Evolutionary conservation across 2,329 filamentous ascomycete genomes (phyloP), one percentile per base, ranked within the genome.

Genomic region (Claviceps pazoutovae): DNA sequence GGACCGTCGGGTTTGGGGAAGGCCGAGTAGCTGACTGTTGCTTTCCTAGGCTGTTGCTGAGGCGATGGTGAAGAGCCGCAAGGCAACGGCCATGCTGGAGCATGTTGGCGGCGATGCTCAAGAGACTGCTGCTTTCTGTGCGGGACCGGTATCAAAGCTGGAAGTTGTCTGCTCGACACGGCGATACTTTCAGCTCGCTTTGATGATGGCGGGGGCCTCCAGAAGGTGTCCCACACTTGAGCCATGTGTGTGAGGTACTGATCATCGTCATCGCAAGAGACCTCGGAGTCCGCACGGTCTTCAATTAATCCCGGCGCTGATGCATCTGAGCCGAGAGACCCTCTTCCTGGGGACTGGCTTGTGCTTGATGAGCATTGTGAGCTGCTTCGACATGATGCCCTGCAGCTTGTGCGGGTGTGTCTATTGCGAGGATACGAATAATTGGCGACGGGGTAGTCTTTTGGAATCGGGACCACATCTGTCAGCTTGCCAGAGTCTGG

Each of bases 211-310:
- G 36, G 38, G 19, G 30, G 30, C 17, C 48, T 37, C 74, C 73
- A 76, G 58, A 76, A 79, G 50, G 65, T 72, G 57, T 78, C 72
- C 74, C 75, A 79, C 2, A 76, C 60, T 57, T 74, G 69, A 26
- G 68, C 61, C 5, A 67, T 66, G 36, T 73, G 68, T 19, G 67
- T 60, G 51, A 73, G 70, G 55, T 75, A 72, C 54, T 74, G 70
- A 52, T 70, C 69, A 56, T 78, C 74, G 43, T 76, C 75, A 19
- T 79, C 75, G 36, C 65, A 57, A 5, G 75, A 78, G 17, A 64
- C 60, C 49, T 78, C 75, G 4, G 74, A 77, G 56, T 76, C 74
- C 6, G 67, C 66, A 5, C 69, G 70, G 57, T 77, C 72, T 55
- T 78, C 74, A 16, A 75, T 68, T 60, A 78, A 67, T 30, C 71